Percentiles rank a stretch among this genome's conserved stretches.
Conservation (phyloP, 768 basidiomycete genomes). For the Dacryopinax spathularia region DNA sequence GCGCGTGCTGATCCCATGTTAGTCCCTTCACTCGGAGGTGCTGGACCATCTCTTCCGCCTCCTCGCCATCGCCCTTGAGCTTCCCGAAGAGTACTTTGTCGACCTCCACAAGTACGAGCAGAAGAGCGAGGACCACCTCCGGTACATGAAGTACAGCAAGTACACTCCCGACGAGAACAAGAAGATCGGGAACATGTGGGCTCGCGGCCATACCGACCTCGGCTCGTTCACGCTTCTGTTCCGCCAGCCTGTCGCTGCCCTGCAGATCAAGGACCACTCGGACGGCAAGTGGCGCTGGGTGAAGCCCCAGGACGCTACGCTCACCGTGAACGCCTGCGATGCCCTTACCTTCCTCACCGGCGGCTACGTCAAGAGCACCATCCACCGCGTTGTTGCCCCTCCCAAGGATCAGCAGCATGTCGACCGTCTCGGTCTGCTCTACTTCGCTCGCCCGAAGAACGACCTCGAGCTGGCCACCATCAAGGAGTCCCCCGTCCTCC, state of each 20-base stretch:
- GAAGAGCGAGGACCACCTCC: conserved; percentile 27
- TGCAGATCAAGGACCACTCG: conserved; percentile 24
- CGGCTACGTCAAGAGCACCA: conserved; percentile 26
- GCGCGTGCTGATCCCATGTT: conserved; percentile 21
- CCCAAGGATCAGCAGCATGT: conserved; percentile 25
- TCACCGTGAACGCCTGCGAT: conserved; percentile 28
- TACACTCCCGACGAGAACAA: conserved; percentile 16
- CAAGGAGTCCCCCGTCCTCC: conserved; percentile 22
- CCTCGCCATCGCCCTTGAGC: conserved; percentile 18
- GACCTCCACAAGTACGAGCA: conserved; percentile 18
- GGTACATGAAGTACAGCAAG: conserved; percentile 48
- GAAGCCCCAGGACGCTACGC: conserved; percentile 25
- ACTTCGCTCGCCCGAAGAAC: conserved; percentile 26
- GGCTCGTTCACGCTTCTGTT: conserved; percentile 26
- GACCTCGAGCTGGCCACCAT: conserved; percentile 21
- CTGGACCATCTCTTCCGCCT: conserved; percentile 22
- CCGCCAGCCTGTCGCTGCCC: conserved; percentile 27
- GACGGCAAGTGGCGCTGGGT: conserved; percentile 29
- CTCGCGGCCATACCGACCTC: conserved; percentile 21
- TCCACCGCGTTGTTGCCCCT: conserved; percentile 29
- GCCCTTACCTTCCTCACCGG: conserved; percentile 25
- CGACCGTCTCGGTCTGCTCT: conserved; percentile 25
- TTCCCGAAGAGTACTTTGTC: conserved; percentile 18
- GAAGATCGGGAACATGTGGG: conserved; percentile 18
- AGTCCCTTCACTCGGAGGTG: conserved; percentile 20